Percentiles rank a stretch among this genome's conserved stretches.
phyloP scores from a whole-genome alignment of 2,329 filamentous ascomycete species.

The Pseudogymnoascus sp. region DNA sequence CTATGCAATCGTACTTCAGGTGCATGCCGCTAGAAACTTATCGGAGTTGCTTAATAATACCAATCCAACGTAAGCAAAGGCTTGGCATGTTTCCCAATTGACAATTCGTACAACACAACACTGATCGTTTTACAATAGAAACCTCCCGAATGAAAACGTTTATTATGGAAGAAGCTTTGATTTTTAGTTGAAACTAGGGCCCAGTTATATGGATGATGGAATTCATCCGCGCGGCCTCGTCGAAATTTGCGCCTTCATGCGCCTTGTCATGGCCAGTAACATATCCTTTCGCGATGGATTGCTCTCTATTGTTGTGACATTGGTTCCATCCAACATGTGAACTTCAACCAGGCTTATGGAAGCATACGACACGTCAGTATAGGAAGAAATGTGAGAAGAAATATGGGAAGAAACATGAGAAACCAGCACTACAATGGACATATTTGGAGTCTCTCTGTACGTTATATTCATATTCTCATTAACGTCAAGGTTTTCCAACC shows the following conservation, averaged over 20 bases:
- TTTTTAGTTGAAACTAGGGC: no score
- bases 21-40: not conserved
- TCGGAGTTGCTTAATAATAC: not conserved
- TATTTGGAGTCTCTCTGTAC: not conserved
- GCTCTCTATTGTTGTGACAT: not conserved
- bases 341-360: not conserved
- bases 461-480: not conserved
- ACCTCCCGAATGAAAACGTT: not conserved
- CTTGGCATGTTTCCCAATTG: not conserved
- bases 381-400: no score
- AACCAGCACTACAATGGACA: not conserved
- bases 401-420: no score
- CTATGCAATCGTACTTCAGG: not conserved
- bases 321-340: not conserved
- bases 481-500: not conserved
- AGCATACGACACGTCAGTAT: not conserved
- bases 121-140: not conserved
- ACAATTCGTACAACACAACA: not conserved
- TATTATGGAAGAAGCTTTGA: not conserved
- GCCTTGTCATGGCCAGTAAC: not conserved
- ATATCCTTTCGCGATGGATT: no score
- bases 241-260: not conserved
- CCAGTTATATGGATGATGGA: no score
- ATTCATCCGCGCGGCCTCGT: not conserved
- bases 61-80: not conserved